These are phyloP conservation scores for Sphaerulina vaccinii DNA, from an alignment of 2,329 filamentous ascomycete species.

Conservation along the genomic window DNA sequence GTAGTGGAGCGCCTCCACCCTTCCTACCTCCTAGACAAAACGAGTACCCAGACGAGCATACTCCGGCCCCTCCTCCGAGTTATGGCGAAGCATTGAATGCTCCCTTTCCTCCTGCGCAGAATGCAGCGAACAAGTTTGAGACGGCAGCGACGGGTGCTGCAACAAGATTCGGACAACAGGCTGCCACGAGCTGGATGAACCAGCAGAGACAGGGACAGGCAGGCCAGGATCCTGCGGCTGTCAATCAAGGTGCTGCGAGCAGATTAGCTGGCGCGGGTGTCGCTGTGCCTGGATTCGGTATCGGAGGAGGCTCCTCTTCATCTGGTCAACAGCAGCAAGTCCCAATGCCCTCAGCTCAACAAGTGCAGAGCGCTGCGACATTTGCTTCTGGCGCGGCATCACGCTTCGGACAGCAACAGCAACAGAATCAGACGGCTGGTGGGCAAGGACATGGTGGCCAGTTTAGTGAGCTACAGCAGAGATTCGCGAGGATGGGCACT, in stretches of 20 bases:
- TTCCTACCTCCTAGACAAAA: slow-evolving; percentile 69
- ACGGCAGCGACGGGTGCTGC: slow-evolving; percentile 12
- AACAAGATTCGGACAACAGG: slow-evolving; percentile 8
- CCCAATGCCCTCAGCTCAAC: slow-evolving; percentile 31
- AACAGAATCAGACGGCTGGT: slow-evolving; percentile 5
- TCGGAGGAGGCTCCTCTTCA: slow-evolving; percentile 51
- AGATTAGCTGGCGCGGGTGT: slow-evolving; percentile 73
- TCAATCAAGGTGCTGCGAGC: slow-evolving; percentile 61
- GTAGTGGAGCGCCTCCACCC: slow-evolving; percentile 53
- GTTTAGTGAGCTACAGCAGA: slow-evolving; percentile 65
- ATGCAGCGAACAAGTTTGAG: slow-evolving; percentile 8
- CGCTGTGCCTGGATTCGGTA: slow-evolving; percentile 74
- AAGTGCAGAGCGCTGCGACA: slow-evolving; percentile 23
- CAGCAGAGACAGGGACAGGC: slow-evolving; percentile 18
- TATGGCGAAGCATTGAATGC: slow-evolving; percentile 45
- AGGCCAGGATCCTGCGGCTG: slow-evolving; percentile 31
- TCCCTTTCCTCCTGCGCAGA: slow-evolving; percentile 8
- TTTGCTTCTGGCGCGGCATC: slow-evolving; percentile 15
- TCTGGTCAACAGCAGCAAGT: slow-evolving; percentile 21
- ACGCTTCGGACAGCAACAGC: slow-evolving; percentile 16
- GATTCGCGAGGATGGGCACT: slow-evolving; percentile 57
- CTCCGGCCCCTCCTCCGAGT: slow-evolving; percentile 47
- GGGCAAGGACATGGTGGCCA: slow-evolving; percentile 41
- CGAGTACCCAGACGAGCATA: slow-evolving; percentile 48
- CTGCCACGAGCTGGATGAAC: slow-evolving; percentile 2